These are phyloP conservation scores for Starmerella powellii DNA, from an alignment of 805 yeast genomes.

Conservation along the genomic window DNA sequence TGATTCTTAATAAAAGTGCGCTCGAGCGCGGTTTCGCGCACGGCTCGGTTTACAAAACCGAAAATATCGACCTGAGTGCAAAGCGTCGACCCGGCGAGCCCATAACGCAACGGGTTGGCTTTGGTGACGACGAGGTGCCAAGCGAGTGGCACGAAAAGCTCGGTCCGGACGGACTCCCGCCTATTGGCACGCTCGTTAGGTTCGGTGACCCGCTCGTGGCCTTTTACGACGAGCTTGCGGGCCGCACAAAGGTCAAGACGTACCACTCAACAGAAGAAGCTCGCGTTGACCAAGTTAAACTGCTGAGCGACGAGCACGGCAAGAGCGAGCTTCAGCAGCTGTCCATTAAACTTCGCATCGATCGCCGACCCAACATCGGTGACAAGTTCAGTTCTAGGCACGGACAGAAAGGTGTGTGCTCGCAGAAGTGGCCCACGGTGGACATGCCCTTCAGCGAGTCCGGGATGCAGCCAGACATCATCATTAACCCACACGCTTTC, in stretches of 20 bases:
- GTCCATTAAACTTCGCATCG: constrained; percentile 78
- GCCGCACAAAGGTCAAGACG: constrained; percentile 81
- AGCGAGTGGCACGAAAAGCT: constrained; percentile 76
- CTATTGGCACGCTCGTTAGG: constrained; percentile 72
- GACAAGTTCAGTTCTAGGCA: constrained; percentile 96
- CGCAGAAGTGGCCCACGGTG: constrained; percentile 92
- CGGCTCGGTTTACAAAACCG: constrained; percentile 92
- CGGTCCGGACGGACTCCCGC: constrained; percentile 87
- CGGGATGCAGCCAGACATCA: constrained; percentile 95
- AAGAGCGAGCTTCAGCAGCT: constrained; percentile 64
- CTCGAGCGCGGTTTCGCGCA: constrained; percentile 97
- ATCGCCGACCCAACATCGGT: constrained; percentile 90
- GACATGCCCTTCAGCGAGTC: constrained; percentile 96
- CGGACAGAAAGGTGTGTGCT: constrained; percentile 97
- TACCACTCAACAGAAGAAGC: constrained; percentile 94
- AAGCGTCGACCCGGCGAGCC: constrained; percentile 87
- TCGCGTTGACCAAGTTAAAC: constrained; percentile 85
- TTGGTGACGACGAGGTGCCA: constrained; percentile 89
- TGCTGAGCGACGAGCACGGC: constrained; percentile 69
- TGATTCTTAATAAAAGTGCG: constrained; percentile 94
- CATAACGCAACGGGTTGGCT: constrained; percentile 84
- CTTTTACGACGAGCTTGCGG: constrained; percentile 77
- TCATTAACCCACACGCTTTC: constrained; percentile 98
- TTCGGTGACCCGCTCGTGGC: constrained; percentile 96
- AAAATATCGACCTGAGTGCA: constrained; percentile 69